A percentile compares a stretch with the other conserved stretches of the same genome.
Evolutionary conservation across 1,284 basidiomycete genomes (phyloP).

Genomic region (Filobasidium uniguttulatum): DNA sequence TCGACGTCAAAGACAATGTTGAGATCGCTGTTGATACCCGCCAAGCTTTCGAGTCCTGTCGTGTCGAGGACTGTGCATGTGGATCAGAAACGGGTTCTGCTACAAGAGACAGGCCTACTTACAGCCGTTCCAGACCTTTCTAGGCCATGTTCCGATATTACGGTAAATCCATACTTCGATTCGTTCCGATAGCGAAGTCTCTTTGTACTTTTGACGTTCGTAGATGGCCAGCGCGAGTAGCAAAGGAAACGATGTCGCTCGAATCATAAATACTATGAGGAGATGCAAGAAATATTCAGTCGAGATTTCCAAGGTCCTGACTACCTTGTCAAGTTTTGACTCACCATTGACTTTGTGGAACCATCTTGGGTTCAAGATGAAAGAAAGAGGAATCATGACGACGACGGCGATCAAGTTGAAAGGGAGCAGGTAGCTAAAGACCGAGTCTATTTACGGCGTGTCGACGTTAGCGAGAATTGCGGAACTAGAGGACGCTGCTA

Average conservation of each 20-base stretch:
- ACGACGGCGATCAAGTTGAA: constrained; percentile 69
- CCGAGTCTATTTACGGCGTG: constrained; percentile 51
- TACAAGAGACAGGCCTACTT: constrained; percentile 26
- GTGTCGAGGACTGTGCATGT: constrained; percentile 8
- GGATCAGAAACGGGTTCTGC: constrained; percentile 1
- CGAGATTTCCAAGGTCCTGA: neutral
- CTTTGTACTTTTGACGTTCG: constrained; percentile 59
- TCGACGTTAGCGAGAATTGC: neutral
- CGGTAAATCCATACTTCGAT: constrained; percentile 58
- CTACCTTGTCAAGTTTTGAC: constrained; percentile 4
- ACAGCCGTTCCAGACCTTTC: constrained; percentile 58
- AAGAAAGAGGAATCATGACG: constrained; percentile 68
- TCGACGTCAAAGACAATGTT: constrained; percentile 70
- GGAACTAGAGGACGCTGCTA: constrained; percentile 14
- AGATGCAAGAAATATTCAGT: too few relatives aligned
- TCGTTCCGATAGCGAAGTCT: constrained; percentile 44
- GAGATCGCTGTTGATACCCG: constrained; percentile 59
- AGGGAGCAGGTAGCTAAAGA: constrained; percentile 88
- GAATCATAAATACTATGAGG: constrained; percentile 35
- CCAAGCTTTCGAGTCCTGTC: constrained; percentile 65
- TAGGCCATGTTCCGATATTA: constrained; percentile 56
- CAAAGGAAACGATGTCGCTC: constrained; percentile 73
- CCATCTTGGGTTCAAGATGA: constrained; percentile 46
- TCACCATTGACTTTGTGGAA: constrained; percentile 59
- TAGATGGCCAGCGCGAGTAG: constrained; percentile 65